These are phyloP conservation scores for Astrothelium macrocarpum DNA, from an alignment of 495 filamentous ascomycete genomes.

Conservation along the genomic window DNA sequence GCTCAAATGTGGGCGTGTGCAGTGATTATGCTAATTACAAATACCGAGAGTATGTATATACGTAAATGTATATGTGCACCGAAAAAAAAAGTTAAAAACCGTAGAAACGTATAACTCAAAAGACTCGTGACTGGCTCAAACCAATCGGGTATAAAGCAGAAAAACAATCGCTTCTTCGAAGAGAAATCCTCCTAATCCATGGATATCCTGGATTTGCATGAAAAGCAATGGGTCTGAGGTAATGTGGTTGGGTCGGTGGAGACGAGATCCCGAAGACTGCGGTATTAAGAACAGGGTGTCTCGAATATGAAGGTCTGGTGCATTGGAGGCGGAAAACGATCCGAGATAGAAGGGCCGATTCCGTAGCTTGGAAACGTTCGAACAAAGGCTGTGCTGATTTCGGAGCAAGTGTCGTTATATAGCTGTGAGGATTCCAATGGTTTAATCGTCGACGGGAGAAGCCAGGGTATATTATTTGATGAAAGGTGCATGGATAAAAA, in stretches of 20 bases:
- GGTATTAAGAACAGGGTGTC: not conserved
- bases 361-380: not conserved
- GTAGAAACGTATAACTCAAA: too few species aligned
- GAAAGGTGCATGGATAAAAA: not conserved
- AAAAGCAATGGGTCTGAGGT: not conserved
- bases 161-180: not conserved
- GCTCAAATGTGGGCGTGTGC: not conserved
- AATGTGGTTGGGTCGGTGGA: not conserved
- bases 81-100: not conserved
- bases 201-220: not conserved
- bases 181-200: not conserved
- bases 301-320: too few species aligned
- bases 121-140: not conserved
- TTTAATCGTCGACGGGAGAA: not conserved
- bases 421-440: too few species aligned
- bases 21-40: not conserved
- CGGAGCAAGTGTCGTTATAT: too few species aligned
- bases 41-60: not conserved
- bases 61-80: not conserved
- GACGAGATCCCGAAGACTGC: not conserved
- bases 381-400: too few species aligned
- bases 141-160: slow-evolving; percentile 1
- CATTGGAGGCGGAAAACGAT: too few species aligned
- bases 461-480: not conserved
- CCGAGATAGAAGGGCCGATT: not conserved